Evolutionary conservation across 345 rosid genomes (phyloP).

Genomic region (Lagerstroemia speciosa): DNA sequence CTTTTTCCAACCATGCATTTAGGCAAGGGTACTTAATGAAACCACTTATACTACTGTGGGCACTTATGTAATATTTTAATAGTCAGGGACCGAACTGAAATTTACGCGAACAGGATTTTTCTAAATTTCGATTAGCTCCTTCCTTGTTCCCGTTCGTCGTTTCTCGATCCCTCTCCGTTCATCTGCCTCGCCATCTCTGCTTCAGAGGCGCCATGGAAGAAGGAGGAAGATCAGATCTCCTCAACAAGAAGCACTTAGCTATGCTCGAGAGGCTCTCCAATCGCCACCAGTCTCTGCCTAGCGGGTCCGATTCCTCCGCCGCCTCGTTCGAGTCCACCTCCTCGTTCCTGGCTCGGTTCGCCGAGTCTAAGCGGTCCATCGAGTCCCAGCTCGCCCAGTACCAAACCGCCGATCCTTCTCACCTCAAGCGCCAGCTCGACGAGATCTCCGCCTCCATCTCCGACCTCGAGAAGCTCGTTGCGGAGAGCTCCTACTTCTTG

Average conservation of each 20-base stretch:
- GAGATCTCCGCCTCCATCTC: conserved; percentile 49
- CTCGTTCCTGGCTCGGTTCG: conserved; percentile 55
- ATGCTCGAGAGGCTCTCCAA: conserved; percentile 79
- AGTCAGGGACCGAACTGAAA: neutral
- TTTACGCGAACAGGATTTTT: neutral
- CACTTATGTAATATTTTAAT: neutral
- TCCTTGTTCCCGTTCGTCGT: neutral
- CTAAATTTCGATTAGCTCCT: too few species aligned
- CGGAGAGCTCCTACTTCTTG: conserved; percentile 60
- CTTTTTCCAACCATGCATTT: conserved; percentile 39
- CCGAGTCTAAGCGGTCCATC: conserved; percentile 41
- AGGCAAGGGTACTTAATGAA: neutral
- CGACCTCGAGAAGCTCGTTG: conserved; percentile 62
- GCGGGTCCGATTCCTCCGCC: conserved; percentile 17
- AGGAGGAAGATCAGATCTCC: neutral
- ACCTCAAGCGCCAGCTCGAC: conserved; percentile 36
- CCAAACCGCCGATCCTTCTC: conserved; percentile 30
- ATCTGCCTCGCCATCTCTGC: neutral
- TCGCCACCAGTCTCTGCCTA: conserved; percentile 53
- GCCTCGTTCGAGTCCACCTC: conserved; percentile 37
- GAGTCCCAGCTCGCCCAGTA: conserved; percentile 36
- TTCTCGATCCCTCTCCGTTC: neutral
- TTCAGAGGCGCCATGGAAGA: neutral
- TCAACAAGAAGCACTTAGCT: conserved; percentile 47
- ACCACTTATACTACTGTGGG: neutral